Base-by-base conservation (phyloP, 495 filamentous ascomycete species). In the Viridothelium virens region DNA sequence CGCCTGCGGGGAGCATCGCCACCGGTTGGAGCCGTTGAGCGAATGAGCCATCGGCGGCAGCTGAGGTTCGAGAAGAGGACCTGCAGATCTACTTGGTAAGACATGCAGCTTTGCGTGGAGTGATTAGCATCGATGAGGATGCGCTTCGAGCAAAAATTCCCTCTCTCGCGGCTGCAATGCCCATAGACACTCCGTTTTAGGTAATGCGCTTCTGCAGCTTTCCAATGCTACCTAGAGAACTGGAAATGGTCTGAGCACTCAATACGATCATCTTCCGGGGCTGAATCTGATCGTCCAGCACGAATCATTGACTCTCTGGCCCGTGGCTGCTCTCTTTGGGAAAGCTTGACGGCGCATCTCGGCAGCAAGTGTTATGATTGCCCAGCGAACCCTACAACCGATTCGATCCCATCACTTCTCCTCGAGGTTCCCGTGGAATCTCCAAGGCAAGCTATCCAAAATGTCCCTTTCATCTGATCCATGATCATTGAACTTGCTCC, bases 211-310 rank as follows among this genome's bases (percentile, higher is more conserved):
- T 66, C 65, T 71, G 69, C 69, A 68, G 66, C 66, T 68, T 64
- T 41, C 67, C 67, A 69, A 61, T 66, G 48, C 65, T 63, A 48
- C 69, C 67, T 66, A 39, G 38, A 63, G 63, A 66, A 63, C 38
- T 44, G 69, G 38, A 47, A 46, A 63, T 69, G 70, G 70, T 63
- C 70, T 71, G 65, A 69, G 70, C 70, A 48, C 39, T 68, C 69
- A 69, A 71, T 71, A 71, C 69, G 69, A 71, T 67, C 59, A 31
- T 33, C 65, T 65, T 67, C 64, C 67, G 70, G 67, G 70, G 70
- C 70, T 71, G 67, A 69, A 63, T 66, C 41, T 41, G 62, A 56
- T 62, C 67, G 67, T 69, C 64, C 63, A 67, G 69, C 63, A 61
- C 56, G 61, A 66, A 63, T 63, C 38, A 41, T 25, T 47, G 25